phyloP scores from a whole-genome alignment of 495 filamentous ascomycete genomes.

The Hypoxylon rickii region DNA sequence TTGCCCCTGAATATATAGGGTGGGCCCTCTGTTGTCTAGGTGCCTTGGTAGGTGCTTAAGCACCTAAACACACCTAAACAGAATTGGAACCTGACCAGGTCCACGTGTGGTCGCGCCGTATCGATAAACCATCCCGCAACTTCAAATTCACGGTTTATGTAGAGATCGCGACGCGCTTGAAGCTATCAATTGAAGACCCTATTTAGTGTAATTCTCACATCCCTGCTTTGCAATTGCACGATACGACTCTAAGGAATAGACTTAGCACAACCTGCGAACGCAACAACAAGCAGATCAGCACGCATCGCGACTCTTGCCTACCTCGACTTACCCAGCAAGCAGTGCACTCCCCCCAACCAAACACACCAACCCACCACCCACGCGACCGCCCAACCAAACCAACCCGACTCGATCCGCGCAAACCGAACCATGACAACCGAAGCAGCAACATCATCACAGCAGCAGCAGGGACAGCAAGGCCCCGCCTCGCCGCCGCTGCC shows the following conservation, averaged over 20 bases:
- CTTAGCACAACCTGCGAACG: too few species aligned
- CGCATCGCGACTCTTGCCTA: too few species aligned
- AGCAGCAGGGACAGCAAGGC: slow-evolving; percentile 3
- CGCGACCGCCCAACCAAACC: slow-evolving; percentile 3
- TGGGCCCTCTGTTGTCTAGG: too few species aligned
- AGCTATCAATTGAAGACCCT: background rate
- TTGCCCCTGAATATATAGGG: too few species aligned
- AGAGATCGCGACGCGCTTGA: slow-evolving; percentile 22
- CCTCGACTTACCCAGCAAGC: too few species aligned
- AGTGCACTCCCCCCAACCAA: too few species aligned
- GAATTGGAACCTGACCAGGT: background rate
- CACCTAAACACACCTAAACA: too few species aligned
- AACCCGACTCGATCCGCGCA: slow-evolving; percentile 2
- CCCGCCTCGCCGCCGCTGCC: slow-evolving; percentile 54
- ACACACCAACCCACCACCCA: slow-evolving; percentile 1
- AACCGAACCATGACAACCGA: slow-evolving; percentile 3
- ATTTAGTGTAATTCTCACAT: too few species aligned
- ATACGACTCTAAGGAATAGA: too few species aligned
- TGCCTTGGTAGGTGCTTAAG: background rate
- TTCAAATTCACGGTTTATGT: slow-evolving; percentile 28
- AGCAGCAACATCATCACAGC: slow-evolving; percentile 8
- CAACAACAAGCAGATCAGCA: too few species aligned
- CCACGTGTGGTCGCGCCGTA: slow-evolving; percentile 34
- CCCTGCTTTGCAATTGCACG: too few species aligned
- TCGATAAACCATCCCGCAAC: slow-evolving; percentile 29